These are phyloP conservation scores for Hanseniaspora vineae DNA, from an alignment of 805 yeast genomes.

Conservation along the genomic window DNA sequence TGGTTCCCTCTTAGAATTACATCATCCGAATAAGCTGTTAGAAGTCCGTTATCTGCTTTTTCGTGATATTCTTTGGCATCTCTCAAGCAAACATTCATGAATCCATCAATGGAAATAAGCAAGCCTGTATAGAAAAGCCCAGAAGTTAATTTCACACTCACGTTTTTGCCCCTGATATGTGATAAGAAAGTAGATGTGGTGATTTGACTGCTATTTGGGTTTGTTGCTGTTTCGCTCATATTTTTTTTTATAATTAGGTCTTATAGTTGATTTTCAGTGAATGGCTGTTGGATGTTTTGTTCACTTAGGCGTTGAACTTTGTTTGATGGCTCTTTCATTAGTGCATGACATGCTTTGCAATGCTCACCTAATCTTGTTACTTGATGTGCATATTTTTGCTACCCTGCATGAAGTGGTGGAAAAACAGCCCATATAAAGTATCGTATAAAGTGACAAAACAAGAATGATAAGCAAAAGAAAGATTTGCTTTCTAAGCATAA, in stretches of 20 bases:
- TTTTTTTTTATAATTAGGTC: background rate
- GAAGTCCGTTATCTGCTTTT: constrained; percentile 17
- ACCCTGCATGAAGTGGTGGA: no score
- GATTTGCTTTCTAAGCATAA: no score
- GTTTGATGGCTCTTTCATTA: no score
- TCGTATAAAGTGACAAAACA: no score
- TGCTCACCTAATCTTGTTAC: no score
- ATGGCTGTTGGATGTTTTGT: no score
- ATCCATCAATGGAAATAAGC: constrained; percentile 87
- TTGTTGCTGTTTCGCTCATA: background rate
- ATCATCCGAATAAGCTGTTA: constrained; percentile 21
- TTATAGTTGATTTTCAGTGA: no score
- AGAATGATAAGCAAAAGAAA: no score
- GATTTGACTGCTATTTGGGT: constrained; percentile 11
- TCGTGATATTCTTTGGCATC: constrained; percentile 50
- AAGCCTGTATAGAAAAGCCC: constrained; percentile 74
- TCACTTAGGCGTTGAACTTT: no score
- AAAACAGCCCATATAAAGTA: no score
- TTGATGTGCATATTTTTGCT: no score
- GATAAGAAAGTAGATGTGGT: constrained; percentile 72
- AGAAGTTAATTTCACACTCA: constrained; percentile 71
- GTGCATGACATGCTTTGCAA: no score
- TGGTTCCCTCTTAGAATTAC: constrained; percentile 26
- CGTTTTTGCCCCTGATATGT: constrained; percentile 66
- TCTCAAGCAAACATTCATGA: constrained; percentile 86